Percentiles rank a stretch among this genome's conserved stretches.
Evolutionary conservation across 1,284 basidiomycete species (phyloP).

Genomic region (Moesziomyces sp.): DNA sequence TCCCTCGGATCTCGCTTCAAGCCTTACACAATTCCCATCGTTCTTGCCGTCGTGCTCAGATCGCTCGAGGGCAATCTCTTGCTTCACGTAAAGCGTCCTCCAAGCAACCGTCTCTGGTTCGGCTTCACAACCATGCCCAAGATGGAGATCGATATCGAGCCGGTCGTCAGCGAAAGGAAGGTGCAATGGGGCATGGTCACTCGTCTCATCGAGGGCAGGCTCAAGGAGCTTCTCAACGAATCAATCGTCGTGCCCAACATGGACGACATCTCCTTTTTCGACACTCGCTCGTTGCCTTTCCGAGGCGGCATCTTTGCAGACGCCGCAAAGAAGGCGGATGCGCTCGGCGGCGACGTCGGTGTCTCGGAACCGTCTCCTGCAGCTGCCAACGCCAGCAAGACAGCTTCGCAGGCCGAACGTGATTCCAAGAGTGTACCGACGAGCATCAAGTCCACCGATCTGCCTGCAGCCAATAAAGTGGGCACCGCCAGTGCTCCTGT

Average conservation of each 20-base stretch:
- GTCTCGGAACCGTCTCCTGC: conserved; percentile 5
- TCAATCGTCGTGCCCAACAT: conserved; percentile 95
- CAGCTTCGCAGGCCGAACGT: conserved; percentile 7
- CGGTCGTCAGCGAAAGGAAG: conserved; percentile 88
- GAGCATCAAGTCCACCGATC: conserved; percentile 23
- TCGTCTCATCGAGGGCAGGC: conserved; percentile 85
- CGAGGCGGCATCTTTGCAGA: conserved; percentile 92
- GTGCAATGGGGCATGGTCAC: conserved; percentile 93
- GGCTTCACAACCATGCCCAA: conserved; percentile 92
- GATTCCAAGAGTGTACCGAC: conserved; percentile 8
- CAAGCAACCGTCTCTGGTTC: conserved; percentile 95
- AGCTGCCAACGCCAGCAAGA: conserved; percentile 5
- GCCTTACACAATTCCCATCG: conserved; percentile 86
- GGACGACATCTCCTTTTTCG: conserved; percentile 97
- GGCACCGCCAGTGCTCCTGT: conserved; percentile 40
- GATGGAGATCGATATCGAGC: conserved; percentile 88
- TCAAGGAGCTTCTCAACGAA: conserved; percentile 89
- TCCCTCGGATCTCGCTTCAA: conserved; percentile 79
- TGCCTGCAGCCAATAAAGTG: conserved; percentile 24
- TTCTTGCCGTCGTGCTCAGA: conserved; percentile 83
- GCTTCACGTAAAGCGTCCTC: conserved; percentile 91
- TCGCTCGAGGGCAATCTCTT: conserved; percentile 90
- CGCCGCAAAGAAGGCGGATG: conserved; percentile 70
- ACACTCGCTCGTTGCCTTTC: conserved; percentile 73
- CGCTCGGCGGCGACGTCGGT: conserved; percentile 10